A percentile compares a stretch with the other conserved stretches of the same genome.
These are phyloP conservation scores for Drosera spatulata DNA, from an alignment of 179 eudicot species.

Conservation along the genomic window DNA sequence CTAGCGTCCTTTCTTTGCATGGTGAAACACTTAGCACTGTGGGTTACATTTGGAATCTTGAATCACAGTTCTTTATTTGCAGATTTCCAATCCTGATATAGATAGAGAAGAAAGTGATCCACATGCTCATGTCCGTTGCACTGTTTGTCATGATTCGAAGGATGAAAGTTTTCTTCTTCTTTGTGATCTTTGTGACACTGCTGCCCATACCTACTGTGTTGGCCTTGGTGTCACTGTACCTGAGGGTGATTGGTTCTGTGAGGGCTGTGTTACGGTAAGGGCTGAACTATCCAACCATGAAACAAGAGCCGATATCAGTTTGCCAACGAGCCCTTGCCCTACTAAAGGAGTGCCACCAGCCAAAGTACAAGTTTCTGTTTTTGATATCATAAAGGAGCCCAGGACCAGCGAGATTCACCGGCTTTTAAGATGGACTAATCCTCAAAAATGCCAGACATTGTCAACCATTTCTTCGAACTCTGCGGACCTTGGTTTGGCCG, in stretches of 20 bases:
- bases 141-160: conserved; percentile 30
- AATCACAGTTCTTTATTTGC: conserved; percentile 4
- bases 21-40: too few species aligned
- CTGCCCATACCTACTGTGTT: conserved; percentile 72
- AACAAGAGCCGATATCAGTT: conserved; percentile 8
- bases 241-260: conserved; percentile 90
- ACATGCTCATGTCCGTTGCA: conserved; percentile 44
- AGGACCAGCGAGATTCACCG: conserved; percentile 18
- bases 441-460: conserved; percentile 10
- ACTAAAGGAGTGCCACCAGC: conserved; percentile 8
- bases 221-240: conserved; percentile 85
- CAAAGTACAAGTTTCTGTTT: conserved; percentile 30
- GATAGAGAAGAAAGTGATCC: conserved; percentile 44
- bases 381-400: conserved; percentile 48
- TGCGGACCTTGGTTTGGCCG: conserved; percentile 2
- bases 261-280: conserved; percentile 50
- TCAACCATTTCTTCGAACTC: conserved; percentile 11
- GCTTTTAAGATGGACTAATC: conserved; percentile 16
- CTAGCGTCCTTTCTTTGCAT: too few species aligned
- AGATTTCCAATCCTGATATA: conserved; percentile 49
- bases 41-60: too few species aligned
- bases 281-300: conserved; percentile 45
- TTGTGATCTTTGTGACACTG: conserved; percentile 84
- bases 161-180: conserved; percentile 66
- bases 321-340: conserved; percentile 8